A percentile compares a stretch with the other conserved stretches of the same genome.
These are phyloP conservation scores for Nematocida ausubeli DNA, from an alignment of 371 early-diverging fungal species.

Conservation along the genomic window DNA sequence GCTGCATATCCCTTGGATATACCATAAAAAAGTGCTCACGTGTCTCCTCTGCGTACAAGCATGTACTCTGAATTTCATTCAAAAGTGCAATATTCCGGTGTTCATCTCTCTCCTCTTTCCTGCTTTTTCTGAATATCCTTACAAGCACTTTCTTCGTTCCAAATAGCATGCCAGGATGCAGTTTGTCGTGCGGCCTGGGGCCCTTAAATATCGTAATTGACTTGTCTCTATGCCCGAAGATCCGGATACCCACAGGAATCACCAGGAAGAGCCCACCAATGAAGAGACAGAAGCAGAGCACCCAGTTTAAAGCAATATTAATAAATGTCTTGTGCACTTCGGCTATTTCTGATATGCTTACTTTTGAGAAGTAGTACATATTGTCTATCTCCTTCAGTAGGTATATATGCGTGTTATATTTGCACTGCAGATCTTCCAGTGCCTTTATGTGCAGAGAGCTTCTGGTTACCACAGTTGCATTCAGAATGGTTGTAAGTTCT, in stretches of 20 bases:
- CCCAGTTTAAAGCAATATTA: neutral
- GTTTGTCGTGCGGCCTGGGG: neutral
- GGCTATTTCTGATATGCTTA: slow-evolving; percentile 18
- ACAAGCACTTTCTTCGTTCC: slow-evolving; percentile 13
- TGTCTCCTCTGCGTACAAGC: neutral
- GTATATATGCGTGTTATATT: slow-evolving; percentile 4
- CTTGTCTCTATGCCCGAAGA: neutral
- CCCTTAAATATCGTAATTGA: neutral
- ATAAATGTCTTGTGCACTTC: neutral
- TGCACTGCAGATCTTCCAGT: neutral
- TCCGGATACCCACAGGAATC: slow-evolving; percentile 10
- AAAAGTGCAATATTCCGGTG: neutral
- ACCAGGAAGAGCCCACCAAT: neutral
- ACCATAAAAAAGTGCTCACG: neutral
- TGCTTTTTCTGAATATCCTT: neutral
- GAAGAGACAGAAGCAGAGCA: neutral
- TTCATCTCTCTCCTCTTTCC: neutral
- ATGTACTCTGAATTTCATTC: neutral
- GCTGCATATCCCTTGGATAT: neutral
- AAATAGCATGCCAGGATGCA: slow-evolving; percentile 4
- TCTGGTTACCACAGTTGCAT: neutral
- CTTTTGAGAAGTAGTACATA: slow-evolving; percentile 24
- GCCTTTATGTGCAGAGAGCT: neutral
- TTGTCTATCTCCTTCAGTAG: slow-evolving; percentile 6
- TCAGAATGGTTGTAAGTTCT: neutral